These are phyloP conservation scores for Pythium aphanidermatum DNA, from an alignment of 352 stramenopile species.

Conservation along the genomic window DNA sequence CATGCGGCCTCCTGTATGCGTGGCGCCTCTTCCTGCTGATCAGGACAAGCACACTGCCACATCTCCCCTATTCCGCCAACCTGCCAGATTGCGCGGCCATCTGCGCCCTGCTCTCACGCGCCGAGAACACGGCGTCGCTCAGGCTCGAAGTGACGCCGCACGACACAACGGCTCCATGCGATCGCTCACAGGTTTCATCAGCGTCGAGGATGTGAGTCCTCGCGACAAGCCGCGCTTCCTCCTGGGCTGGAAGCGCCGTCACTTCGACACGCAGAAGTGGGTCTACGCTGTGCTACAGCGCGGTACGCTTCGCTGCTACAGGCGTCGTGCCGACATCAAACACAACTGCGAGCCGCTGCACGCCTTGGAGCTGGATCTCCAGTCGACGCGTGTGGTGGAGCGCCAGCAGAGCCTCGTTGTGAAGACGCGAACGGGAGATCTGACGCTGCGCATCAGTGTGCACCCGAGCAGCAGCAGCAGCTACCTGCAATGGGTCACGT, in stretches of 20 bases:
- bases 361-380: slow-evolving; percentile 11
- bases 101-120: too few relatives aligned
- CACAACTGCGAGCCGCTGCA: slow-evolving; percentile 8
- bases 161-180: not conserved
- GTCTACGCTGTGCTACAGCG: slow-evolving; percentile 8
- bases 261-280: slow-evolving; percentile 15
- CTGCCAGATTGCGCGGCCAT: too few relatives aligned
- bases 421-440: not conserved
- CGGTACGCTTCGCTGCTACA: slow-evolving; percentile 8
- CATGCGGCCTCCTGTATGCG: too few relatives aligned
- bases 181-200: slow-evolving; percentile 16
- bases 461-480: slow-evolving; percentile 3
- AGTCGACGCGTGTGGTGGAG: slow-evolving; percentile 2
- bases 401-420: slow-evolving; percentile 12
- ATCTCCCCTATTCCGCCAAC: too few relatives aligned
- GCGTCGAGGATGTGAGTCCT: slow-evolving; percentile 15
- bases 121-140: too few relatives aligned
- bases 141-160: not conserved
- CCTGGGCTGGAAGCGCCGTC: not conserved
- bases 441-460: slow-evolving; percentile 8
- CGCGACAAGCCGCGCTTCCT: not conserved
- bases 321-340: slow-evolving; percentile 8
- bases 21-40: too few relatives aligned
- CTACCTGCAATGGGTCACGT: slow-evolving; percentile 21
- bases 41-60: too few relatives aligned